phyloP scores from a whole-genome alignment of 305 asterid genomes.

The Solanum chacoense region DNA sequence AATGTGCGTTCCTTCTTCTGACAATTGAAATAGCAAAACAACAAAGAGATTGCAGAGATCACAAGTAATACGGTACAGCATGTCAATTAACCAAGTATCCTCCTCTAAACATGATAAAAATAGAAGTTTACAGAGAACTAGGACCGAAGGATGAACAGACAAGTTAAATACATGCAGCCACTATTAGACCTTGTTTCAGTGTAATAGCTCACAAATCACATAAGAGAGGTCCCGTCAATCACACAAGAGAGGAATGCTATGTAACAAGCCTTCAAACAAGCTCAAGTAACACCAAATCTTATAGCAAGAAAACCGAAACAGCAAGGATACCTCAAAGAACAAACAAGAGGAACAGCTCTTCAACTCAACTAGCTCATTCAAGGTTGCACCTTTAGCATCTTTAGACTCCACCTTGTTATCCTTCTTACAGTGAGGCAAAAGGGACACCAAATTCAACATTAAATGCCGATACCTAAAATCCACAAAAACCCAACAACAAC shows the following conservation, averaged over 20 bases:
- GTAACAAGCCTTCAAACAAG: background rate
- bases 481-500: background rate
- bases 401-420: constrained; percentile 89
- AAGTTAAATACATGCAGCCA: no score
- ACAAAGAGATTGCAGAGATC: no score
- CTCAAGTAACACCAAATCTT: background rate
- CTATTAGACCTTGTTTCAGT: no score
- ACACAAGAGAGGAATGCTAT: background rate
- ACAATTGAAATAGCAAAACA: no score
- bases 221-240: no score
- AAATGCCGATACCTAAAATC: constrained; percentile 75
- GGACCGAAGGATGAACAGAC: no score
- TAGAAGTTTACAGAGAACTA: no score
- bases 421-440: constrained; percentile 87
- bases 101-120: no score
- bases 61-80: no score
- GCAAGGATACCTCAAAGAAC: constrained; percentile 68
- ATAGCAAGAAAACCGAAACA: background rate
- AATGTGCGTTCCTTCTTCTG: no score
- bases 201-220: no score
- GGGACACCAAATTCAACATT: constrained; percentile 83
- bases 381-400: constrained; percentile 78
- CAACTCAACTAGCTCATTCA: constrained; percentile 92
- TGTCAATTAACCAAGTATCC: no score
- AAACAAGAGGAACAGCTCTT: constrained; percentile 79